phyloP scores from a whole-genome alignment of 768 basidiomycete species.

The Boletus bicolor region DNA sequence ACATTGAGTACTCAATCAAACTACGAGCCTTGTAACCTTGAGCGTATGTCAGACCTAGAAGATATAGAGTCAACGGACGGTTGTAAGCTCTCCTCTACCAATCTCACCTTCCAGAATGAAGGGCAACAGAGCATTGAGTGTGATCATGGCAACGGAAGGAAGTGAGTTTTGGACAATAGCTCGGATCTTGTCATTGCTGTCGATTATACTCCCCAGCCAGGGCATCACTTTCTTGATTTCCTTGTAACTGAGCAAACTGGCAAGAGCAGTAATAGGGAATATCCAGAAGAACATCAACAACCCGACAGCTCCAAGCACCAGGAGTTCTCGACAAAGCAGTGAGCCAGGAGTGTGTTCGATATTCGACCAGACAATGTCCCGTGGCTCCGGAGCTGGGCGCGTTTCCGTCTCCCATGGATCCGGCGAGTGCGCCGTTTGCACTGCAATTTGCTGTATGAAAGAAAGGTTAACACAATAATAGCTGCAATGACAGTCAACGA shows the following conservation, averaged over 20 bases:
- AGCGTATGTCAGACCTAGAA: conserved; percentile 66
- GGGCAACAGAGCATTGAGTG: conserved; percentile 83
- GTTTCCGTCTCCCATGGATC: conserved; percentile 65
- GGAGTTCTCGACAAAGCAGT: conserved; percentile 60
- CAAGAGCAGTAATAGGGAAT: conserved; percentile 84
- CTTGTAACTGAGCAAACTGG: conserved; percentile 83
- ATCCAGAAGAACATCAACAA: conserved; percentile 88
- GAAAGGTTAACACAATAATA: not conserved
- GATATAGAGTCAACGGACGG: conserved; percentile 25
- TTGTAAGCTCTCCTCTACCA: not conserved
- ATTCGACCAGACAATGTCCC: conserved; percentile 94
- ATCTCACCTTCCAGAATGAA: conserved; percentile 80
- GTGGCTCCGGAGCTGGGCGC: conserved; percentile 83
- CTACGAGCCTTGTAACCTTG: conserved; percentile 89
- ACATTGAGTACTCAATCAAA: conserved; percentile 87
- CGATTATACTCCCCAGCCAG: conserved; percentile 82
- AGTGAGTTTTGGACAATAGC: conserved; percentile 94
- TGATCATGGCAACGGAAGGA: conserved; percentile 87
- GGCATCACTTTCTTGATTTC: conserved; percentile 91
- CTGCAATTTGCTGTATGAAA: conserved; percentile 70
- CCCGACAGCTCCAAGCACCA: conserved; percentile 68
- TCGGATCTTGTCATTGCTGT: conserved; percentile 72
- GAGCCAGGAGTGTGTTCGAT: conserved; percentile 64
- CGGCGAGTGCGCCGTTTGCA: conserved; percentile 77
- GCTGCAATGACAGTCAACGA: not conserved